Evolutionary conservation across 768 basidiomycete species (phyloP).

Genomic region (Cyclocybe cylindracea): DNA sequence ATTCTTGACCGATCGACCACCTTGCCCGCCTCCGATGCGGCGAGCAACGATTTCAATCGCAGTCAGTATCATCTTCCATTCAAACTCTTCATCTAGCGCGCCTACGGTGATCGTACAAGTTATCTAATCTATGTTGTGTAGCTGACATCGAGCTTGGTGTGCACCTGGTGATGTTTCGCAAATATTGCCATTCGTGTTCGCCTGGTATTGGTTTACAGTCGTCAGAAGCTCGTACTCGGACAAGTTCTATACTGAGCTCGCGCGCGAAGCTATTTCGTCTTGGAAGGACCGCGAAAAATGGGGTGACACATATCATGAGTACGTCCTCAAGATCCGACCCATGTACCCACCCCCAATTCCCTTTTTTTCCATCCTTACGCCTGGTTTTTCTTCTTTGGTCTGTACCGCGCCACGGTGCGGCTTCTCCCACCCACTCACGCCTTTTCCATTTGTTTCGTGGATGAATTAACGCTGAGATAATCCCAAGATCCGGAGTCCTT

Average conservation of each 20-base stretch:
- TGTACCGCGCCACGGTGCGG: background rate
- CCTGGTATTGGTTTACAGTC: slow-evolving; percentile 39
- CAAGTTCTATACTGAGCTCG: slow-evolving; percentile 66
- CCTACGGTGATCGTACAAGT: background rate
- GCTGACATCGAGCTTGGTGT: too few species aligned
- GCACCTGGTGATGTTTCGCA: background rate
- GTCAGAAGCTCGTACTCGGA: slow-evolving; percentile 77
- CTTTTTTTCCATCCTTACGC: background rate
- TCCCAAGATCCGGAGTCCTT: slow-evolving; percentile 66
- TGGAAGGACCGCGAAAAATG: slow-evolving; percentile 74
- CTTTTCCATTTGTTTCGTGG: background rate
- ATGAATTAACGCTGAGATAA: background rate
- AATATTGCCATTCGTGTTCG: background rate
- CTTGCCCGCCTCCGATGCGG: slow-evolving; percentile 83
- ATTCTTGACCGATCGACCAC: slow-evolving; percentile 70
- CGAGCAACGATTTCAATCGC: slow-evolving; percentile 58
- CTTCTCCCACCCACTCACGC: slow-evolving; percentile 3
- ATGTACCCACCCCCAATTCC: background rate
- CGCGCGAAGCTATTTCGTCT: slow-evolving; percentile 70
- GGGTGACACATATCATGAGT: slow-evolving; percentile 86
- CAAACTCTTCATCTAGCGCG: background rate
- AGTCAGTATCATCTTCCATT: slow-evolving; percentile 27
- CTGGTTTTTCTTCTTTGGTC: background rate
- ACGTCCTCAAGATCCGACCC: slow-evolving; percentile 30
- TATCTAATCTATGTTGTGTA: too few species aligned